Evolutionary conservation across 768 basidiomycete genomes (phyloP).

Genomic region (Dendrothele bispora): DNA sequence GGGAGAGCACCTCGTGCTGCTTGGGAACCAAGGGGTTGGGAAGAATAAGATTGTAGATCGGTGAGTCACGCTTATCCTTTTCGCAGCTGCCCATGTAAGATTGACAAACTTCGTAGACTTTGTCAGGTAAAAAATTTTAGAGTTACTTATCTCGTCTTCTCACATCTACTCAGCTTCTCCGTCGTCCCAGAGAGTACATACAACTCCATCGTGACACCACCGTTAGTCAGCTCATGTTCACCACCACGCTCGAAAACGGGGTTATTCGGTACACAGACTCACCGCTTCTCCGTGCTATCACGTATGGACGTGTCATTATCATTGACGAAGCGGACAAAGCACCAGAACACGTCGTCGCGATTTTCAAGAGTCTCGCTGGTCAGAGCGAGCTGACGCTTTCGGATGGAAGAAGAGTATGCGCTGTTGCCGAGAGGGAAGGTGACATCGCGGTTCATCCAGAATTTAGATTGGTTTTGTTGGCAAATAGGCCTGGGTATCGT

Average conservation of each 20-base stretch:
- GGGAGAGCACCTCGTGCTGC: constrained; percentile 61
- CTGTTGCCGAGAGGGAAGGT: constrained; percentile 41
- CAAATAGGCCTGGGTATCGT: constrained; percentile 74
- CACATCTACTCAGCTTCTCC: constrained; percentile 42
- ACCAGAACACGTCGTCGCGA: constrained; percentile 70
- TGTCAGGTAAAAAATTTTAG: constrained; percentile 45
- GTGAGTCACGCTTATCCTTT: constrained; percentile 28
- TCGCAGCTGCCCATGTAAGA: neutral
- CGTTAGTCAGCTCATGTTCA: constrained; percentile 70
- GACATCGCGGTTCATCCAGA: constrained; percentile 65
- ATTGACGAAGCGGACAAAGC: constrained; percentile 76
- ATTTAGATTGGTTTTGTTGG: constrained; percentile 62
- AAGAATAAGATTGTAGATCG: constrained; percentile 72
- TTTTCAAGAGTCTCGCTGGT: constrained; percentile 68
- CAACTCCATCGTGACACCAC: constrained; percentile 73
- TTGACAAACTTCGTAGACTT: constrained; percentile 38
- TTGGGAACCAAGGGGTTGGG: constrained; percentile 74
- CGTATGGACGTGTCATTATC: constrained; percentile 61
- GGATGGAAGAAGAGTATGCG: constrained; percentile 59
- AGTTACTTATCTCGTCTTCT: neutral
- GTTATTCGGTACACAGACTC: constrained; percentile 63
- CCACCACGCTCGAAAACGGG: constrained; percentile 58
- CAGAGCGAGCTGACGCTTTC: constrained; percentile 64
- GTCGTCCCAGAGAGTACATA: constrained; percentile 66
- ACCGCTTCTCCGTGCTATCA: constrained; percentile 63